Evolutionary conservation across 163 green algal genomes (phyloP), one percentile per base, ranked within the genome.

Genomic region (Volvox carteri): DNA sequence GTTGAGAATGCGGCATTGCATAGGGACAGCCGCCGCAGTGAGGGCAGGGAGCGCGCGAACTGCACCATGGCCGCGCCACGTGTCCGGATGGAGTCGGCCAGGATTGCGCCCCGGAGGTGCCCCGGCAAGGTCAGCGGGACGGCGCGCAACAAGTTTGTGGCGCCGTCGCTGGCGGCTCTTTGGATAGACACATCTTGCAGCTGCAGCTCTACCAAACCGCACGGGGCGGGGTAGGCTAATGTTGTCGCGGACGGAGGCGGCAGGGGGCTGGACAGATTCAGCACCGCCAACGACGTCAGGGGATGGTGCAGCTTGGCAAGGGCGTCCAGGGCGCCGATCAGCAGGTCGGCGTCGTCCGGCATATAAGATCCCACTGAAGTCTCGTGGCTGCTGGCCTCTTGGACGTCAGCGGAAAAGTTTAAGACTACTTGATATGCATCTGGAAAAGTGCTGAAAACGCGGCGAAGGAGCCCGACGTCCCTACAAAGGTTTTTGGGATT

Each of bases 1-100:
- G 70, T 8, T 35, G 70, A 78, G 70, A 78, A 78, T 12, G 70
- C 70, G 30, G 70, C 70, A 21, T 42, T 58, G 70, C 70, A 78
- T 19, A 78, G 70, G 18, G 70, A 78, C 39, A 78, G 70, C 18
- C 70, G 70, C 70, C 23, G 70, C 70, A 78, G 41, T 16, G 39
- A 30, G 41, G 70, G 70, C 2, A 78, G 39, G 21, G 37, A 52
- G 37, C 70, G 18, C 11, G 70, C 70, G 39, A 78, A 54, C 1
- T 21, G 70, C 39, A 54, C 39, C 70, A 78, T 78, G 37, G 70
- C 70, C 39, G 70, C 41, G 12, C 70, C 39, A 8, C 70, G 70
- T 7, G 39, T 2, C 18, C 70, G 70, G 70, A 78, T 78, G 12
- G 70, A 78, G 41, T 78, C 70, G 16, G 70, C 70, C 39, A 78